Evolutionary conservation across 345 rosid species (phyloP).

Genomic region (Physaria fendleri): DNA sequence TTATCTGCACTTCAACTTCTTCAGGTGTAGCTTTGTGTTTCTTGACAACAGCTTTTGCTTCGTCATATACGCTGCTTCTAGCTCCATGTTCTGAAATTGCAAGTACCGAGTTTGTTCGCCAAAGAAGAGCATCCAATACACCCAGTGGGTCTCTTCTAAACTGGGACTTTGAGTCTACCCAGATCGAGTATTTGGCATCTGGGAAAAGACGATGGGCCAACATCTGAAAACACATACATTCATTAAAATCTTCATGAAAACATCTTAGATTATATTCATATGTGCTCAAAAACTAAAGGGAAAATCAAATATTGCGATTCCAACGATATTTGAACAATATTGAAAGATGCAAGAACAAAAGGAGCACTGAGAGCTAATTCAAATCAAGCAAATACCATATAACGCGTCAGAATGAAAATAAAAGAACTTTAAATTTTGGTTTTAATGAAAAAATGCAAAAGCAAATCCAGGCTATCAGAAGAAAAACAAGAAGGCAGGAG

Average conservation of each 20-base stretch:
- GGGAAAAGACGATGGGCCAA: conserved; percentile 88
- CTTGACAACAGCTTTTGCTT: conserved; percentile 79
- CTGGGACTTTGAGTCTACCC: conserved; percentile 98
- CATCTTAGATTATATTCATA: neutral
- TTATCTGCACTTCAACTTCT: conserved; percentile 77
- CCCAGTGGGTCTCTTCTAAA: conserved; percentile 94
- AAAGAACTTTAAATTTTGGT: neutral
- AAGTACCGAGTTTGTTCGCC: conserved; percentile 78
- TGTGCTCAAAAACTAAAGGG: neutral
- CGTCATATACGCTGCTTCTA: conserved; percentile 88
- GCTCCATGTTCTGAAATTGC: conserved; percentile 98
- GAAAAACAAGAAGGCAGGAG: neutral
- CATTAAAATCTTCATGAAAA: neutral
- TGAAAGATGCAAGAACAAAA: no score
- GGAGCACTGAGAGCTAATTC: no score
- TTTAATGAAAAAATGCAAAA: neutral
- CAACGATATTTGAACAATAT: neutral
- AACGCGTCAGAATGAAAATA: neutral
- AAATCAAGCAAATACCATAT: neutral
- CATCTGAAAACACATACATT: conserved; percentile 49
- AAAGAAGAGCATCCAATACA: conserved; percentile 82
- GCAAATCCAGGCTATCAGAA: neutral
- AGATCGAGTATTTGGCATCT: conserved; percentile 64
- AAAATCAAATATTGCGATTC: neutral
- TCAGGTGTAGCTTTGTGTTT: conserved; percentile 92